These are phyloP conservation scores for Dendrobium chrysotoxum DNA, from an alignment of 106 monocot species.

Conservation along the genomic window DNA sequence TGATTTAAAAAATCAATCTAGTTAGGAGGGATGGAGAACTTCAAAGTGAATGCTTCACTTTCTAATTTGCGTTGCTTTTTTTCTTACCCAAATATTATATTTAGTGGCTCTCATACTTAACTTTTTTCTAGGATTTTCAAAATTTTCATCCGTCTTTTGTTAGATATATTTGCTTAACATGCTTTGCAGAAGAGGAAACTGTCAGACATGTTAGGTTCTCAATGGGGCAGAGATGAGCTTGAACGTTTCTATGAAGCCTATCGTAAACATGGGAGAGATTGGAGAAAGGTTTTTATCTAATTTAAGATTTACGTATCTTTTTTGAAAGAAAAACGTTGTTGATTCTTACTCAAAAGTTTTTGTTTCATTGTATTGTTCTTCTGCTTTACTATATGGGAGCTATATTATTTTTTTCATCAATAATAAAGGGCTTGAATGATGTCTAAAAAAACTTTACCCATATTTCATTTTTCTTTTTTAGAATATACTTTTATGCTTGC, in stretches of 20 bases:
- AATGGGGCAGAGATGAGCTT: conserved; percentile 77
- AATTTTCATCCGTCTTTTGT: not conserved
- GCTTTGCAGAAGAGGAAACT: conserved; percentile 62
- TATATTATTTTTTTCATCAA: not conserved
- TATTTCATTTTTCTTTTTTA: not conserved
- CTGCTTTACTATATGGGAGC: not conserved
- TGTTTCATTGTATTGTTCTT: conserved; percentile 5
- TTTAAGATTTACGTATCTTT: not conserved
- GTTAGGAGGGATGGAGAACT: not conserved
- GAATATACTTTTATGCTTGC: not conserved
- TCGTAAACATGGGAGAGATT: conserved; percentile 67
- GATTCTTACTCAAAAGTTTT: not conserved
- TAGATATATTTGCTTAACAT: conserved; percentile 1
- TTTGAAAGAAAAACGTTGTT: not conserved
- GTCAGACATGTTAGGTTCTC: conserved; percentile 75
- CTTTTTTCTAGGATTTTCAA: not conserved
- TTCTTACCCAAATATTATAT: not conserved
- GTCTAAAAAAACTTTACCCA: not conserved
- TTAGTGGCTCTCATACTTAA: not conserved
- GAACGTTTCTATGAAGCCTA: conserved; percentile 78
- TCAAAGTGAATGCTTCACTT: not conserved
- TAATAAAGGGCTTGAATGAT: not conserved
- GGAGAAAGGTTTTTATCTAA: conserved; percentile 62
- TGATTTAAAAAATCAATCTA: not conserved
- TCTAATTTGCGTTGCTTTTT: not conserved